Percentiles rank a stretch among this genome's conserved stretches.
Conservation (phyloP, 805 yeast species). For the Metschnikowia santaceciliae region DNA sequence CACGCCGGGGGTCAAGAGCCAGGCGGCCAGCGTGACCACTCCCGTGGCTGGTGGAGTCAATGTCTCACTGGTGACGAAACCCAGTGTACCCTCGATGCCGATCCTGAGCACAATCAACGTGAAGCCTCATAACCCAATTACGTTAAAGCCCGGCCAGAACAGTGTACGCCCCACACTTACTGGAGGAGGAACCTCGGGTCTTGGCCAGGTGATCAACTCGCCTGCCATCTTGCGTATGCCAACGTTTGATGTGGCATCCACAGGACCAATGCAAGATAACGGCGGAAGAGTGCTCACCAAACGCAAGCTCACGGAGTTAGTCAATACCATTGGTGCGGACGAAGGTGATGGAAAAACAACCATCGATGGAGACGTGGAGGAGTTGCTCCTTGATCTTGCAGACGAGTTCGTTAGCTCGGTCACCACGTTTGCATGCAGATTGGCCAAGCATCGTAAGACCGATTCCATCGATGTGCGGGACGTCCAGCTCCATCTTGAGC, state of each 20-base stretch:
- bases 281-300: constrained; percentile 83
- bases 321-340: constrained; percentile 74
- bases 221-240: constrained; percentile 77
- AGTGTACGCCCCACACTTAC: constrained; percentile 68
- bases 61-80: constrained; percentile 42
- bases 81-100: constrained; percentile 62
- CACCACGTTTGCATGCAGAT: constrained; percentile 86
- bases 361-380: constrained; percentile 96
- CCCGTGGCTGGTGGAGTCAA: constrained; percentile 23
- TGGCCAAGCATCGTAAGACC: constrained; percentile 91
- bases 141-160: constrained; percentile 51
- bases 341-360: constrained; percentile 88
- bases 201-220: constrained; percentile 58
- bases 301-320: constrained; percentile 83
- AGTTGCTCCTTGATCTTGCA: constrained; percentile 82
- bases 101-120: constrained; percentile 68
- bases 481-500: constrained; percentile 84
- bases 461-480: constrained; percentile 86
- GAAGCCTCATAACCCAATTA: constrained; percentile 60
- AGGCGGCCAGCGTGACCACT: constrained; percentile 11
- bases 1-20: constrained; percentile 6
- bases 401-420: constrained; percentile 93
- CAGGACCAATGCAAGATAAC: constrained; percentile 42
- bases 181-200: constrained; percentile 78
- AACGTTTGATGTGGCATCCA: constrained; percentile 60